Evolutionary conservation across 192 early-diverging fungal genomes (phyloP).

Genomic region (Spizellomyces punctatus): DNA sequence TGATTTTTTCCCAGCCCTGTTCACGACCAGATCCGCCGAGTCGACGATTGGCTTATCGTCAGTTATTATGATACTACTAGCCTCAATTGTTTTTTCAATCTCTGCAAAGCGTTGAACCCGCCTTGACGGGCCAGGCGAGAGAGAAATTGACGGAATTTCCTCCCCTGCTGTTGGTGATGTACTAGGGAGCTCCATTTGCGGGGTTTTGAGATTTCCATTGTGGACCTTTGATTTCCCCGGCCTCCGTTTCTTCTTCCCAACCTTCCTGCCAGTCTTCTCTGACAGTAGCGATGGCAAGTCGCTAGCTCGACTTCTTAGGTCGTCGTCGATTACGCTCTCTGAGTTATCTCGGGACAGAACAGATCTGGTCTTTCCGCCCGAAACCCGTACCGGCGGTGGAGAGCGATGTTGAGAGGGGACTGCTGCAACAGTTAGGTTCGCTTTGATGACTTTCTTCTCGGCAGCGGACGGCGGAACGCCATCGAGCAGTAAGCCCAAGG

Average conservation of each 20-base stretch:
- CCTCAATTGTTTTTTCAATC: conserved; percentile 15
- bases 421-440: conserved; percentile 31
- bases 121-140: conserved; percentile 6
- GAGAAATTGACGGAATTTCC: not conserved
- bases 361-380: conserved; percentile 6
- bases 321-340: too few species aligned
- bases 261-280: too few species aligned
- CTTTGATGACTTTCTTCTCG: conserved; percentile 40
- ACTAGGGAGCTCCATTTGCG: too few species aligned
- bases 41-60: conserved; percentile 7
- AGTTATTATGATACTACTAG: not conserved
- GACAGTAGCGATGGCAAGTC: too few species aligned
- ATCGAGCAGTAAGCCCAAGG: conserved; percentile 39
- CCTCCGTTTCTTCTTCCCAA: too few species aligned
- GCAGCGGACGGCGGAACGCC: conserved; percentile 30
- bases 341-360: not conserved
- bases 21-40: conserved; percentile 26
- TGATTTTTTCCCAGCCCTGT: conserved; percentile 24
- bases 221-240: too few species aligned
- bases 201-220: too few species aligned
- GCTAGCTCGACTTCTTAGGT: too few species aligned
- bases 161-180: too few species aligned
- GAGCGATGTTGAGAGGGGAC: not conserved
- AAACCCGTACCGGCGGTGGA: not conserved
- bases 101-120: conserved; percentile 24